Evolutionary conservation across 768 basidiomycete species (phyloP).

Genomic region (Xerocomellus dryophilus): DNA sequence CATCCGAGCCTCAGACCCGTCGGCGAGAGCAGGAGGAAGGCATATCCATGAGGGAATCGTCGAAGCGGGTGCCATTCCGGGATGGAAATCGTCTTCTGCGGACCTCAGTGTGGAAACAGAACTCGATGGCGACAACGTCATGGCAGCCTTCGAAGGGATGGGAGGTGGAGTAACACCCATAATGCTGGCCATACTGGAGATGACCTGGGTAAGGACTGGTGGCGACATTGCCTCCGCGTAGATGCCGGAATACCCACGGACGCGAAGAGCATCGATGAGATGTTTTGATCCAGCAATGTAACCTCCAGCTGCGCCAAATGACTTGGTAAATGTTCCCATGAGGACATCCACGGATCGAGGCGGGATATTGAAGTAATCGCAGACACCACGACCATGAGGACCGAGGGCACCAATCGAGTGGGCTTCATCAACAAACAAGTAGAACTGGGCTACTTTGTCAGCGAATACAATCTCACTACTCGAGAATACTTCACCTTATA

Average conservation of each 20-base stretch:
- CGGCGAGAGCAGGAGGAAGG: constrained; percentile 67
- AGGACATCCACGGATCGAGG: constrained; percentile 84
- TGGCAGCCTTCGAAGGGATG: constrained; percentile 21
- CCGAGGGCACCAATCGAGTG: constrained; percentile 97
- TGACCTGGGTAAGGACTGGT: constrained; percentile 84
- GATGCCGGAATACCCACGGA: constrained; percentile 74
- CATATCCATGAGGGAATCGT: constrained; percentile 76
- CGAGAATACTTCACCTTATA: constrained; percentile 71
- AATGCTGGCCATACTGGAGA: constrained; percentile 93
- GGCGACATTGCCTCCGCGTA: constrained; percentile 93
- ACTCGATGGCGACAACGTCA: constrained; percentile 33
- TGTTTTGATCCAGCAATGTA: constrained; percentile 85
- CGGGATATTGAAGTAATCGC: constrained; percentile 87
- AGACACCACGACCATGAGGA: constrained; percentile 90
- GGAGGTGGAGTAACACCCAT: constrained; percentile 70
- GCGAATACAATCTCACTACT: not conserved
- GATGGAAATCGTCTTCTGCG: constrained; percentile 49
- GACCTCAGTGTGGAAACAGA: constrained; percentile 26
- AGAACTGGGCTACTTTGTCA: constrained; percentile 59
- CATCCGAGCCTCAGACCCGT: constrained; percentile 79
- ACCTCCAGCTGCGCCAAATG: constrained; percentile 91
- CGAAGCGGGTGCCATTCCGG: constrained; percentile 65
- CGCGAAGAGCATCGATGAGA: constrained; percentile 77
- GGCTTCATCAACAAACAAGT: constrained; percentile 94
- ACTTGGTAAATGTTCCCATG: constrained; percentile 99